phyloP scores from a whole-genome alignment of 345 rosid species.

The Sisymbrium irio region DNA sequence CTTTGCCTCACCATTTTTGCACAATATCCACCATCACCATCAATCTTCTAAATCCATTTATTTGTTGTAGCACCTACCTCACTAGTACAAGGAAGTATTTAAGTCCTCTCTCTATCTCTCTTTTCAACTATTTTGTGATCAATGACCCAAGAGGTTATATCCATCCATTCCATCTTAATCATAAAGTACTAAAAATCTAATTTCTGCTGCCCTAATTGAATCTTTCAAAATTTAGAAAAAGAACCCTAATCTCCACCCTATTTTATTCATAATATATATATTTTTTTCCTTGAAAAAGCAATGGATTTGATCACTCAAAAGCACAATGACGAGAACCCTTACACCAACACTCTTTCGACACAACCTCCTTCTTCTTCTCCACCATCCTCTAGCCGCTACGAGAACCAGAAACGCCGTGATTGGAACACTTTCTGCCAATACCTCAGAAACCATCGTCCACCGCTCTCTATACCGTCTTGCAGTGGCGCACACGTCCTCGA shows the following conservation, averaged over 20 bases:
- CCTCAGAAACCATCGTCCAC: constrained; percentile 40
- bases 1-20: constrained; percentile 38
- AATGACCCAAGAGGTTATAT: background rate
- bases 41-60: background rate
- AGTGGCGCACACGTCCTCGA: constrained; percentile 40
- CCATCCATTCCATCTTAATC: background rate
- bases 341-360: constrained; percentile 11
- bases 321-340: constrained; percentile 24
- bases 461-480: constrained; percentile 33
- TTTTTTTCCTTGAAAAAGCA: background rate
- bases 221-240: constrained; percentile 4
- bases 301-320: constrained; percentile 48
- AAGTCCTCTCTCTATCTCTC: background rate
- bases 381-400: constrained; percentile 44
- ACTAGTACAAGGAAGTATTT: constrained; percentile 6
- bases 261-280: background rate
- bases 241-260: constrained; percentile 9
- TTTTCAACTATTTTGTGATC: background rate
- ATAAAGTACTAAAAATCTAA: background rate
- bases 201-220: background rate
- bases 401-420: constrained; percentile 42
- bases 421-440: constrained; percentile 42
- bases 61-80: constrained; percentile 4
- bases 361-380: constrained; percentile 12
- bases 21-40: constrained; percentile 16